Evolutionary conservation across 176 grass and related monocot species (phyloP).

Genomic region (Neostapfia colusana): DNA sequence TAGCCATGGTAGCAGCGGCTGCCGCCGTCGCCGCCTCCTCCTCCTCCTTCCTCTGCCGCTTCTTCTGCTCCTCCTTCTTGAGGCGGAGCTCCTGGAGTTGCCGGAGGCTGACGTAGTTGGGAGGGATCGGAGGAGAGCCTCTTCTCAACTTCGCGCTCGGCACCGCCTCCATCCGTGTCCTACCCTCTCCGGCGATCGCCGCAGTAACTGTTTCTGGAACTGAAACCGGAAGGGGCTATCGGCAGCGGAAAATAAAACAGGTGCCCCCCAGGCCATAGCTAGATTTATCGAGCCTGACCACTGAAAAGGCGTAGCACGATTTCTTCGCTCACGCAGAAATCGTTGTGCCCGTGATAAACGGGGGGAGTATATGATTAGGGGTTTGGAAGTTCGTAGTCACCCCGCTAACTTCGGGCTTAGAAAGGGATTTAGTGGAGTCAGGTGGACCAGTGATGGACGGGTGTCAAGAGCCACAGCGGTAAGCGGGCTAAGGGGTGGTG

Average conservation of each 20-base stretch:
- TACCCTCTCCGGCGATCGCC: constrained; percentile 14
- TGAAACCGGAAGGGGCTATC: neutral
- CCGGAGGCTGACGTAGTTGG: constrained; percentile 56
- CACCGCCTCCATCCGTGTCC: constrained; percentile 37
- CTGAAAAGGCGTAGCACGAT: neutral
- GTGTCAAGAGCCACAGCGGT: too few species aligned
- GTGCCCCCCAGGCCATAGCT: neutral
- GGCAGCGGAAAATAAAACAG: neutral
- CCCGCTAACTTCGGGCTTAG: too few species aligned
- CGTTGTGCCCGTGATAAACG: too few species aligned
- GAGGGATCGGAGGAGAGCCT: constrained; percentile 36
- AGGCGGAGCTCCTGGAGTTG: constrained; percentile 45
- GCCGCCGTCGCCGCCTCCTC: too few species aligned
- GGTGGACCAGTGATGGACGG: too few species aligned
- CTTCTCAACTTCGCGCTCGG: constrained; percentile 11
- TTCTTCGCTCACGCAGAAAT: too few species aligned
- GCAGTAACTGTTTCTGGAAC: neutral
- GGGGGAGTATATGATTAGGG: too few species aligned
- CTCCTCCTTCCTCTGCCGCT: too few species aligned
- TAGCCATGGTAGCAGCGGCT: too few species aligned
- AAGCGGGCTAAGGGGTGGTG: too few species aligned
- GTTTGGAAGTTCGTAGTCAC: too few species aligned
- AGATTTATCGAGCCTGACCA: neutral
- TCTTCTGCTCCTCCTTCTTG: constrained; percentile 33
- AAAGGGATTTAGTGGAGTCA: too few species aligned